Evolutionary conservation across 2,329 filamentous ascomycete species (phyloP).

Genomic region (Dactylellina drechsleri): DNA sequence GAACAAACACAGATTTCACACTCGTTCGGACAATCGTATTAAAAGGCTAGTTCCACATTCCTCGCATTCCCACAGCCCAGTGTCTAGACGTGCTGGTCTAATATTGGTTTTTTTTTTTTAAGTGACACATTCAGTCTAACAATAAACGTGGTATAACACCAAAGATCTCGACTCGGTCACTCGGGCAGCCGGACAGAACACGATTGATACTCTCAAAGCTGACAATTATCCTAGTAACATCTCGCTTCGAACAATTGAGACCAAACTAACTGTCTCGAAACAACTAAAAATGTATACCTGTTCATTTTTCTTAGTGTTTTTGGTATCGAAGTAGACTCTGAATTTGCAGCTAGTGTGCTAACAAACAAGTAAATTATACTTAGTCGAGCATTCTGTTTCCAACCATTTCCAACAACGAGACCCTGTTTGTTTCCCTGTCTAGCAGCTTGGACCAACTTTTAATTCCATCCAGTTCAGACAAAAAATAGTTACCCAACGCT

Average conservation of each 20-base stretch:
- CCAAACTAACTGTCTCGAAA: slow-evolving; percentile 12
- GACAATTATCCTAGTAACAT: not conserved
- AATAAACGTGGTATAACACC: not conserved
- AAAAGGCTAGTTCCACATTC: not conserved
- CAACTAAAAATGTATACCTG: not conserved
- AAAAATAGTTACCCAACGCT: not conserved
- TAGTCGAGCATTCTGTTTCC: not conserved
- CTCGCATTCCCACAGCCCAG: slow-evolving; percentile 2
- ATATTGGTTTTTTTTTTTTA: slow-evolving; percentile 1
- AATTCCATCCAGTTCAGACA: slow-evolving; percentile 7
- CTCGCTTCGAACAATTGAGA: not conserved
- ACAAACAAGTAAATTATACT: no score
- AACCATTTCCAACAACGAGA: slow-evolving; percentile 27
- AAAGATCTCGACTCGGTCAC: slow-evolving; percentile 6
- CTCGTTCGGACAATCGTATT: not conserved
- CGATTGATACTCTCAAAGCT: not conserved
- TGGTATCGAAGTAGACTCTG: not conserved
- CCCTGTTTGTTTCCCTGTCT: slow-evolving; percentile 6
- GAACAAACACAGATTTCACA: slow-evolving; percentile 16
- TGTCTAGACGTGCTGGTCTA: not conserved
- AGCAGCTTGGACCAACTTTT: slow-evolving; percentile 27
- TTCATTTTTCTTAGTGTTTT: slow-evolving; percentile 6
- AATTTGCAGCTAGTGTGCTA: no score
- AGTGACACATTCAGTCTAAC: slow-evolving; percentile 21
- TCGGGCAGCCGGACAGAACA: not conserved